Conservation (phyloP, 441 rosid species). For the Kokia cookei region DNA sequence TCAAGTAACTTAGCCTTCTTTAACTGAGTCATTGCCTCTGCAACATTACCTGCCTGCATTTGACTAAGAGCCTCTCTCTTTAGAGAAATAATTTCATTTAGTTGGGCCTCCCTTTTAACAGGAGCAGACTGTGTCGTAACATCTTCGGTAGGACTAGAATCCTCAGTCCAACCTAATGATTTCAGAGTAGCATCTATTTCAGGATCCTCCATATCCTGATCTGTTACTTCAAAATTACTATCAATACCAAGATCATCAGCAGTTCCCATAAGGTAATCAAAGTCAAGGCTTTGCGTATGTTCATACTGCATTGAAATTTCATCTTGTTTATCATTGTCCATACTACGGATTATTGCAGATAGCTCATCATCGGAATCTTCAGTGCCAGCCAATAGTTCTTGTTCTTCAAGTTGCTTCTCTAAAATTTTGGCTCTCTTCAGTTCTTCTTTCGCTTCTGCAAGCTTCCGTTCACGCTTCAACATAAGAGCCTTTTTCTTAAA, state of each 20-base stretch:
- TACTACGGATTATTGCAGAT: slow-evolving; percentile 51
- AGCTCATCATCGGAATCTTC: slow-evolving; percentile 95
- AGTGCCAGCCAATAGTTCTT: slow-evolving; percentile 62
- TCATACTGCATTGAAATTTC: slow-evolving; percentile 34
- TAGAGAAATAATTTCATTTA: slow-evolving; percentile 45
- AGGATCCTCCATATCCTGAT: slow-evolving; percentile 81
- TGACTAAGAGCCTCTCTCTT: slow-evolving; percentile 64
- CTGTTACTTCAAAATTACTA: slow-evolving; percentile 73
- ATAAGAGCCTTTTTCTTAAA: slow-evolving; percentile 75
- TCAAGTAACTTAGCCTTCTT: slow-evolving; percentile 79
- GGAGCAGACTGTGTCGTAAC: slow-evolving; percentile 14
- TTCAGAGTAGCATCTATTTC: slow-evolving; percentile 62
- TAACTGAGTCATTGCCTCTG: slow-evolving; percentile 66
- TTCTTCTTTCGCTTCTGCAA: slow-evolving; percentile 96
- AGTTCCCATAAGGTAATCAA: slow-evolving; percentile 40
- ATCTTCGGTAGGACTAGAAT: slow-evolving; percentile 29
- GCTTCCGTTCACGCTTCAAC: slow-evolving; percentile 89
- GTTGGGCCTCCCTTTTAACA: slow-evolving; percentile 35
- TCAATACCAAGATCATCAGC: slow-evolving; percentile 47
- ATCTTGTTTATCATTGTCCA: slow-evolving; percentile 60
- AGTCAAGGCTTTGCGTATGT: slow-evolving; percentile 30
- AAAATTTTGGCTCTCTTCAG: slow-evolving; percentile 79
- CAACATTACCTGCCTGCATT: slow-evolving; percentile 53
- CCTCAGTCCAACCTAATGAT: slow-evolving; percentile 81
- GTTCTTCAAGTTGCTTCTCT: slow-evolving; percentile 89